phyloP scores from a whole-genome alignment of 345 rosid species.

The Anacardium occidentale region DNA sequence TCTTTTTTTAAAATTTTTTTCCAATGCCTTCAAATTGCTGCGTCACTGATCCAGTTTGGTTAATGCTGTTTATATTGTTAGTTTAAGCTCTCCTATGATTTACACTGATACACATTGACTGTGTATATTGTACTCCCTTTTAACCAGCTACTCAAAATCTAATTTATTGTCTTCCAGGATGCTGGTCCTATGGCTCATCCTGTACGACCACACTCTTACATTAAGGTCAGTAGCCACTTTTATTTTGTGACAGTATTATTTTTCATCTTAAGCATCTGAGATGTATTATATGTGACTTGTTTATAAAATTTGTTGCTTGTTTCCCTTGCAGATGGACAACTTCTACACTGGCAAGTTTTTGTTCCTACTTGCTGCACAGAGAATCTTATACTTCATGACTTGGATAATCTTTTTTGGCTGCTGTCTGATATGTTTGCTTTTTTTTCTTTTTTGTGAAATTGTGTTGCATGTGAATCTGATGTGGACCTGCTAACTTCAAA shows the following conservation, averaged over 20 bases:
- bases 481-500: constrained; percentile 33
- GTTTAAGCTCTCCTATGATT: constrained; percentile 1
- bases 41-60: not conserved
- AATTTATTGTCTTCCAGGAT: constrained; percentile 53
- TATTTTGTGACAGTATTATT: not conserved
- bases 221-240: constrained; percentile 57
- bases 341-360: constrained; percentile 86
- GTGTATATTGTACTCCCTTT: not conserved
- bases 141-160: not conserved
- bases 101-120: not conserved
- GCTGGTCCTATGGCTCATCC: constrained; percentile 99
- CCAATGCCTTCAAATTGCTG: not conserved
- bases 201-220: constrained; percentile 96
- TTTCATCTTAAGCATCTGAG: not conserved
- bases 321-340: constrained; percentile 81
- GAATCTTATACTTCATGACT: constrained; percentile 6
- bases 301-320: constrained; percentile 25
- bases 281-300: constrained; percentile 5
- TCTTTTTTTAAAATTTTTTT: no score
- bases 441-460: constrained; percentile 23
- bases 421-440: constrained; percentile 23
- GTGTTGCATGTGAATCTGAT: constrained; percentile 32
- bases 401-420: constrained; percentile 15
- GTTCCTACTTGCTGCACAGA: constrained; percentile 3
- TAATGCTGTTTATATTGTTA: not conserved